Base-by-base conservation (phyloP, 345 rosid species). In the Euclidium syriacum region DNA sequence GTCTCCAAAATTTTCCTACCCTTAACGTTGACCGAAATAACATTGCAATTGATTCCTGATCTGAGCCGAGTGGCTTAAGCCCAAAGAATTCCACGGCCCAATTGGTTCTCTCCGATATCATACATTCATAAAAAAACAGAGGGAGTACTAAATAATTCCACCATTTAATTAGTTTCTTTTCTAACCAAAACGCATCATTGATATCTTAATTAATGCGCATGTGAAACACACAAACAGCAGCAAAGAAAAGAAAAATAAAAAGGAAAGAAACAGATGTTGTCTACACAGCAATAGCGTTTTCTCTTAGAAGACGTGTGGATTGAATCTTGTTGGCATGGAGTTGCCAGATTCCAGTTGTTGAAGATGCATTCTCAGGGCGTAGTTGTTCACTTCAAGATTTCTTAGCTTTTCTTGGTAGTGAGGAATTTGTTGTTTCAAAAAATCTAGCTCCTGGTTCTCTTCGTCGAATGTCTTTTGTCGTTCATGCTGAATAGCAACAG, bases 401-500 rank as follows among this genome's bases (percentile, higher is more conserved):
- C 90, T 80, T 56, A 86, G 26, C 67, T 81, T 85, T 46, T 86
- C 92, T 72, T 89, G 94, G 73, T 84, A 85, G 69, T 87, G 95
- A 66, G 86, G 73, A 12, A 82, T 73, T 72, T 83, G 38, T 60
- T 86, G 84, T 79, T 81, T 91, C 73, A 81, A 65, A 25, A 85
- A 72, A 43, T 79, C 80, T 67, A 82, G 49, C 76, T 92, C 95
- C 39, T 58, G 75, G 65, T 72, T 81, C 16, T 66, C 80, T 22
- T 73, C 85, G 8, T 88, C 95, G 0, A 52, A 77, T 36, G 77
- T 87, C 69, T 82, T 88, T 52, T 85, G 92, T 9, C 95, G 91
- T 55, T 92, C 95, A 54, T 92, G 94, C 62, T 88, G 95, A 58
- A 86, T 85, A 24, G 92, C 79, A 62, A 91, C 96, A 4, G 89